Conservation (phyloP, 108 stramenopile species). For the Pseudonitzschia delicatissima region DNA sequence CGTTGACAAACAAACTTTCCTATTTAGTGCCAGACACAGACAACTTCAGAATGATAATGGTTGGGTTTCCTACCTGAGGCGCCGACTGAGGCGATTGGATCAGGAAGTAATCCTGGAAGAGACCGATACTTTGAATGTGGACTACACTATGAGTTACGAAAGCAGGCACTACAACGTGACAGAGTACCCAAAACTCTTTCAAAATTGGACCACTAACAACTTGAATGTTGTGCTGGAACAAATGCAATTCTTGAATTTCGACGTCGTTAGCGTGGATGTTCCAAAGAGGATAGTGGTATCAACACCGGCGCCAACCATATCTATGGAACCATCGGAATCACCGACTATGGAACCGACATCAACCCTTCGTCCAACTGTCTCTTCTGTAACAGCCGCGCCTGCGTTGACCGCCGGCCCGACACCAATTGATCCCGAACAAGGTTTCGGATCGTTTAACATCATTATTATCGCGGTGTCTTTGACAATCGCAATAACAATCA, state of each 20-base stretch:
- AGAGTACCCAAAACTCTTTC: conserved; percentile 44
- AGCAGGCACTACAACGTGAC: conserved; percentile 47
- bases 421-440: not conserved
- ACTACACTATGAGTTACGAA: conserved; percentile 44
- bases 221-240: conserved; percentile 30
- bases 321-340: conserved; percentile 23
- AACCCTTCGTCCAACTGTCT: not conserved
- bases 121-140: conserved; percentile 7
- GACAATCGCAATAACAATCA: conserved; percentile 12
- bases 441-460: not conserved
- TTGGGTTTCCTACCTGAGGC: not conserved
- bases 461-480: conserved; percentile 21
- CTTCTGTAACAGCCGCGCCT: too few relatives aligned
- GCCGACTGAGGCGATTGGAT: not conserved
- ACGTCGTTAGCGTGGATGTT: conserved; percentile 20
- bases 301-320: conserved; percentile 36
- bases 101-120: not conserved
- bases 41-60: not conserved
- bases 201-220: conserved; percentile 46
- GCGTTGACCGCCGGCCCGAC: too few relatives aligned
- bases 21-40: too few relatives aligned
- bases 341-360: conserved; percentile 19
- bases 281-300: conserved; percentile 16
- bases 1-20: not conserved
- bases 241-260: conserved; percentile 42